Conservation (phyloP, 331 rosid genomes). For the Malus hybrid region DNA sequence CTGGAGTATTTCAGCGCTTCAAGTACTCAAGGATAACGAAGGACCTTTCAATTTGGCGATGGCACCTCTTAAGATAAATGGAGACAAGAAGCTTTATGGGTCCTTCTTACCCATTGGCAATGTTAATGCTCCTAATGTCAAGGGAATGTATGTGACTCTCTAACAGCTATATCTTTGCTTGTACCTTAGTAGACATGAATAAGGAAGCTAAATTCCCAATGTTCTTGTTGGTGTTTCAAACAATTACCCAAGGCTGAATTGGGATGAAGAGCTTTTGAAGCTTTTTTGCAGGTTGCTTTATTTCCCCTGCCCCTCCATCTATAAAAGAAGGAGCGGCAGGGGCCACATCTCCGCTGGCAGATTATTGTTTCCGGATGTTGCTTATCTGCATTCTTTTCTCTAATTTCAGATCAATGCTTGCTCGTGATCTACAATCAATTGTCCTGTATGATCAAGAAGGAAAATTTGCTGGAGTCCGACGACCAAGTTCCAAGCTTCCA, state of each 20-base stretch:
- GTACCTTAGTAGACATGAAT: neutral
- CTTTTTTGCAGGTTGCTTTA: neutral
- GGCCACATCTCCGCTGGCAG: neutral
- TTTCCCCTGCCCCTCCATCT: neutral
- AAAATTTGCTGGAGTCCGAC: conserved; percentile 80
- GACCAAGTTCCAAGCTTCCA: conserved; percentile 79
- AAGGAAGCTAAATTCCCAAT: neutral
- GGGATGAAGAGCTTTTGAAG: neutral
- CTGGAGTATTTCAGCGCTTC: conserved; percentile 86
- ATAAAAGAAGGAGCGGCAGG: neutral
- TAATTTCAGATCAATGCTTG: conserved; percentile 84
- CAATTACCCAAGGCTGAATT: neutral
- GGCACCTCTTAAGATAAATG: conserved; percentile 89
- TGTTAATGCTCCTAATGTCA: conserved; percentile 58
- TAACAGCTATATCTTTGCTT: neutral
- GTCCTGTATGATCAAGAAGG: conserved; percentile 79
- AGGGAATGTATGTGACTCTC: conserved; percentile 72
- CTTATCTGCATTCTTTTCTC: conserved; percentile 7
- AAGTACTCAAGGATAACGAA: conserved; percentile 72
- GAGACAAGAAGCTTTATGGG: conserved; percentile 93
- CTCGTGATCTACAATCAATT: conserved; percentile 84
- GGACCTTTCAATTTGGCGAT: conserved; percentile 94
- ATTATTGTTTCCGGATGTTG: neutral
- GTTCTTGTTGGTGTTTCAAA: neutral
- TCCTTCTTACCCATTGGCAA: conserved; percentile 86